Base-by-base conservation (phyloP, 1,284 basidiomycete genomes). In the Polyporus tsugae region DNA sequence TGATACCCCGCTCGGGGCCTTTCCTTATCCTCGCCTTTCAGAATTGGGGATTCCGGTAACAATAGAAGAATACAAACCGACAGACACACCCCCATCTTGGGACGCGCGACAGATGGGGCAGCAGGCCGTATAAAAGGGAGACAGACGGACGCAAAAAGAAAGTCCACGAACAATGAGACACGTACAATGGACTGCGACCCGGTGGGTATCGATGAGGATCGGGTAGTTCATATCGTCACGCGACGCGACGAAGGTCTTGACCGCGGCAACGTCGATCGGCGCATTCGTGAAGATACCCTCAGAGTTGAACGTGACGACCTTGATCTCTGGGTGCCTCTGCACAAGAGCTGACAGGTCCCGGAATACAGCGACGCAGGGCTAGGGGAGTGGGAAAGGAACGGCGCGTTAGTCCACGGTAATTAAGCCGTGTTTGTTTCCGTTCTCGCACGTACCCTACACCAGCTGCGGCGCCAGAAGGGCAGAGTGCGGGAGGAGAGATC, bases 351-450 rank as follows among this genome's bases (percentile, higher is more conserved):
- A 75, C 64, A 80, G 74, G 60, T 79, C 74, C 39, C 65, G 65
- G 73, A 77, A 78, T 33, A 78, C 78, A 67, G 74, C 73, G 60
- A 78, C 74, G 64, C 78, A 80, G n/a, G 78, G 78, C 78, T 80
- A 72, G 33, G 53, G 65, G 63, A 49, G 66, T 41, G 66, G 53
- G 63, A 62, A 69, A 67, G 49, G 53, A 53, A 55, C 66, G 63
- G 19, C 64, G 59, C 33, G 65, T 74, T 62, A 71, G 70, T 66
- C 62, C 63, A 66, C 64, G 71, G 72, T 70, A 73, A 69, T 68
- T 73, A 70, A 72, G 69, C 71, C 69, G 69, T 64, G 67, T 67
- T 66, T 70, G 67, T 72, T 60, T 6, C 68, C 70, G 67, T 66
- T 60, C 66, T 72, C 69, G 67, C 66, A 75, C 75, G 67, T 64